Base-by-base conservation (phyloP, 345 rosid genomes). In the Cardamine resedifolia region DNA sequence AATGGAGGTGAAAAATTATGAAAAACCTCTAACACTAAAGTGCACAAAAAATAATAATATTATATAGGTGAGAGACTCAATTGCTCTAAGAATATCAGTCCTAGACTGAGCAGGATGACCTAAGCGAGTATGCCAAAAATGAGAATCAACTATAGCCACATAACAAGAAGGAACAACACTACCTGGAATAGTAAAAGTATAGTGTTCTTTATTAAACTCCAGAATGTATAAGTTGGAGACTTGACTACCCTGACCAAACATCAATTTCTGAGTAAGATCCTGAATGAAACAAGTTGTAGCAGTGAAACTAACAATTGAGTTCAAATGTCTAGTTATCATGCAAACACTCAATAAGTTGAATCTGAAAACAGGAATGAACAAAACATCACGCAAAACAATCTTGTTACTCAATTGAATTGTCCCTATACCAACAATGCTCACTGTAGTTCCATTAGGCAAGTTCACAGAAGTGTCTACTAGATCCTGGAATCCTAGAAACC, bases 191-290 rank as follows among this genome's bases (percentile, higher is more conserved):
- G n/a, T 0, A 11, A 58, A 58, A 11, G 18, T 20, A 12, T 10
- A 0, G 0, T 36, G 11, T 0, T 0, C 0, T 0, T 3, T 2
- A 12, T 58, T 18, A 1, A 7, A 59, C 0, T 34, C 1, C 0
- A 58, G 0, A 21, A 59, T 59, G 6, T 38, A 59, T 3, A 59
- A 12, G 4, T 59, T 38, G 0, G 12, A 11, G 0, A 59, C 2
- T 7, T 38, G 12, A 36, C 28, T 59, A 59, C 48, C 18, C 10
- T 24, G 28, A 0, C 31, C 57, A 51, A 51, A 18, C 57, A 51
- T 51, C 19, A 59, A 38, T 7, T 59, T 31, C 3, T 7, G 48
- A 6, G 31, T 59, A 59, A 31, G 10, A 57, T 18, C 43, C 43
- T 57, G 4, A 5, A 57, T 31, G 0, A 59, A 59, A 0, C 64